Base-by-base conservation (phyloP, 2,329 filamentous ascomycete species). In the Arthroderma sp. region DNA sequence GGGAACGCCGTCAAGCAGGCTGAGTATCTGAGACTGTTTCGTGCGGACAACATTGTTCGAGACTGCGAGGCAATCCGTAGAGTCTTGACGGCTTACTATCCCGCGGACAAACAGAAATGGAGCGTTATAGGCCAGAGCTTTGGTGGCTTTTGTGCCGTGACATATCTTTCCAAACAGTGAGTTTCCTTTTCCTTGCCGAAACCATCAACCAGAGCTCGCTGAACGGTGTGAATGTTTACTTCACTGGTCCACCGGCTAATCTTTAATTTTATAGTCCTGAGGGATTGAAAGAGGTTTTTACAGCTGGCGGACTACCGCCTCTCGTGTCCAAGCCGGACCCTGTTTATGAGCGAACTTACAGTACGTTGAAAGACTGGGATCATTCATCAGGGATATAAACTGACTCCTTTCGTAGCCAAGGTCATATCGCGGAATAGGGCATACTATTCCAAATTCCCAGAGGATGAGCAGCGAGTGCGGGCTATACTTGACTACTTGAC, bases 81-180 rank as follows among this genome's bases (percentile, higher is more conserved):
- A 64, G 85, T 79, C 39, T 76, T 97, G 56, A 93, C 87, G 0
- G 74, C 77, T 4, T 81, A 84, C 55, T 87, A 83, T 64, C 83
- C 86, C 0, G 75, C 80, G 21, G 81, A 85, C 52, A 83, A 86
- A 67, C 81, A 83, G 68, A 84, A 85, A 68, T 96, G 91, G 91
- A 86, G 84, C 58, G 80, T 93, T 31, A 85, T 95, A 61, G 91
- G 91, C 7, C 91, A 96, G 73, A 91, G 86, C 15, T 97, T 95
- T 70, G 91, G 91, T 39, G 91, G 91, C 0, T 96, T 95, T 71
- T 88, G 90, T 66, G 80, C 79, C 52, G 77, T 89, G 35, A 91
- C 86, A 6, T 97, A 96, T 70, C 79, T 97, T 15, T 93, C 87
- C 1, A 83, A 87, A 68, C 84, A 77, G 75, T 78, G 63, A 67